Base-by-base conservation (phyloP, 441 rosid species). In the Populus tomentosa region DNA sequence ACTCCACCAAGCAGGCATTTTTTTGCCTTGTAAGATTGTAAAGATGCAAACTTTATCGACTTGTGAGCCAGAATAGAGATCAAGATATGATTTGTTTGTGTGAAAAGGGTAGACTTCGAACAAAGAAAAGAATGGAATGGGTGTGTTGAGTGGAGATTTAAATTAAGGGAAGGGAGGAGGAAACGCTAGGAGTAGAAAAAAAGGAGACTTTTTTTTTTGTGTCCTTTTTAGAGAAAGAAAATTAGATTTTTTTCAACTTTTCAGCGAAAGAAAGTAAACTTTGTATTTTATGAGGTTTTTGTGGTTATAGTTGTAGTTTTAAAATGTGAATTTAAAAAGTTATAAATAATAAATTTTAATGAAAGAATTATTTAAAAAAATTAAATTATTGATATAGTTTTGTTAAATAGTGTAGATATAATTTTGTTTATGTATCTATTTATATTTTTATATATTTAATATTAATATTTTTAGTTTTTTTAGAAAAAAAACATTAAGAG, bases 1-100 rank as follows among this genome's bases (percentile, higher is more conserved):
- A 14, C 84, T 70, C 94, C 93, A 94, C 97, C 96, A 94, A 84
- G 87, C 86, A 81, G 91, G 96, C 97, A 94, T 94, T 74, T 77
- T 80, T 71, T 65, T 30, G 53, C n/a, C 11, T n/a, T 7, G 63
- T 59, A n/a, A 59, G 63, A 7, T 59, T n/a, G 63, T n/a, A 59
- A 59, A 59, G 21, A 59, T 59, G 63, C 63, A 59, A 59, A 59
- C 63, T 59, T 59, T 56, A 69, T 33, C 63, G 23, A 69, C 23
- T 6, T 11, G 36, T 18, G n/a, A 68, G 21, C 21, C 18, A 8
- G 72, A 79, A 46, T 79, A 72, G 73, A 38, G 20, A 38, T 61
- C 62, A 38, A 38, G 40, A 7, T 8, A 21, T 33, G 65, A 5
- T 16, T 36, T 38, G 13, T 56, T 21, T 53, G 71, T 32, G 82